Base-by-base conservation (phyloP, 331 rosid genomes). In the Malus hybrid region DNA sequence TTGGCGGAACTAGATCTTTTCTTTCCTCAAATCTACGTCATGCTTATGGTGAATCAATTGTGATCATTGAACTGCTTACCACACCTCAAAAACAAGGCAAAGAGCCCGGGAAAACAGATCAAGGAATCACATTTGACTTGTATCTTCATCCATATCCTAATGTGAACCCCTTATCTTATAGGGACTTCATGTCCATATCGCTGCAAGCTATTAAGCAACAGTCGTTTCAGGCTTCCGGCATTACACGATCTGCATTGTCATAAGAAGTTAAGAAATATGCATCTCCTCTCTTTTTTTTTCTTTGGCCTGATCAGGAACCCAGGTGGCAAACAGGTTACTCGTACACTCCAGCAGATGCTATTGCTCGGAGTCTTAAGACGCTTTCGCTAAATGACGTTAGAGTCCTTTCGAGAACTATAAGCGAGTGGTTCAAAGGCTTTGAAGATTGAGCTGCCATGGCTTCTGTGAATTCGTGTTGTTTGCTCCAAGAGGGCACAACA, bases 321-420 rank as follows among this genome's bases (percentile, higher is more conserved):
- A 87, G 83, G 79, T 87, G 91, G 91, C 77, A 85, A 81, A 89
- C 69, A 22, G 89, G 91, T 16, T 12, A 74, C 18, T 59, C 76
- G 81, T 87, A 87, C 84, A 87, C 87, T 59, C 91, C 91, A 18
- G 87, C 83, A 19, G 91, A 87, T 65, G 91, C 89, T 32, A 82
- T 92, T 75, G 99, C 97, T 69, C 99, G 90, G 84, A 77, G 82
- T 55, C 89, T 92, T 33, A 89, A 86, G 73, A 84, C 90, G 65
- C 83, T 94, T 67, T 85, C 97, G 3, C 64, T 94, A 77, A 89
- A 81, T 74, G 97, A 90, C 19, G 82, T 80, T 60, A 83, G 82
- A 83, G 78, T 77, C 76, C 90, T 92, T 62, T 87, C 91, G 8
- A 82, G 83, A 83, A 86, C 91, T 33, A 74, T 90, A 66, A 83